These are phyloP conservation scores for Ajuga chamaepitys DNA, from an alignment of 257 asterid genomes.

Conservation along the genomic window DNA sequence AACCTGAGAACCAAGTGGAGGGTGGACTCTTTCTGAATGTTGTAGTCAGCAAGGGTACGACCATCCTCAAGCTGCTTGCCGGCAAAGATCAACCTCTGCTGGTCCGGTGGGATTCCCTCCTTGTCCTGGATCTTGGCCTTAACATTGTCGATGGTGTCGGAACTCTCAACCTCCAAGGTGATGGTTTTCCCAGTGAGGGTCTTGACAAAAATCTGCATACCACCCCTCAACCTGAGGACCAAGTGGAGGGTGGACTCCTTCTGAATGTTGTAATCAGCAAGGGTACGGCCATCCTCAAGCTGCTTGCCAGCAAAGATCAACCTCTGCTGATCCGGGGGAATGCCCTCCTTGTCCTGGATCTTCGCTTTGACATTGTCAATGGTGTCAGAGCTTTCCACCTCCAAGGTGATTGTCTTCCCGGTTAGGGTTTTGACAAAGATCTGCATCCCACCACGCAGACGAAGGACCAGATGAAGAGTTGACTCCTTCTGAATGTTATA, in stretches of 20 bases:
- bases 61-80: slow-evolving; percentile 74
- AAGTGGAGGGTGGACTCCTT: slow-evolving; percentile 40
- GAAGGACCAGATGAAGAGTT: slow-evolving; percentile 35
- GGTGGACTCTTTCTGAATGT: slow-evolving; percentile 63
- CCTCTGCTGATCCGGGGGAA: slow-evolving; percentile 30
- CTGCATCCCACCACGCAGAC: slow-evolving; percentile 36
- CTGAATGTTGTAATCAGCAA: slow-evolving; percentile 44
- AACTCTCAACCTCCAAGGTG: slow-evolving; percentile 38
- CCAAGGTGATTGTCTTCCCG: slow-evolving; percentile 32
- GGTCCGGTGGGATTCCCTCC: slow-evolving; percentile 80
- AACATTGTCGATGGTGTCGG: slow-evolving; percentile 52
- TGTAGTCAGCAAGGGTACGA: slow-evolving; percentile 58
- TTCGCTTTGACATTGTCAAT: slow-evolving; percentile 11
- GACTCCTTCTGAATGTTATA: slow-evolving; percentile 39
- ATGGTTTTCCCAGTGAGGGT: slow-evolving; percentile 50
- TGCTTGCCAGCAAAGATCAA: slow-evolving; percentile 42
- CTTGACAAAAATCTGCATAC: slow-evolving; percentile 53
- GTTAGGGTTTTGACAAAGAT: slow-evolving; percentile 32
- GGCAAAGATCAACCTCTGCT: slow-evolving; percentile 65
- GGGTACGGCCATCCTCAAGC: slow-evolving; percentile 42
- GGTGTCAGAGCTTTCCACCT: slow-evolving; percentile 36
- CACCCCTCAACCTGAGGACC: slow-evolving; percentile 45
- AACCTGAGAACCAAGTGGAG: slow-evolving; percentile 62
- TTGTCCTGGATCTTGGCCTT: slow-evolving; percentile 61
- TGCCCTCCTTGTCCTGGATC: slow-evolving; percentile 18